Percentiles rank a stretch among this genome's conserved stretches.
Evolutionary conservation across 768 basidiomycete genomes (phyloP).

Genomic region (Lyophyllum atratum): DNA sequence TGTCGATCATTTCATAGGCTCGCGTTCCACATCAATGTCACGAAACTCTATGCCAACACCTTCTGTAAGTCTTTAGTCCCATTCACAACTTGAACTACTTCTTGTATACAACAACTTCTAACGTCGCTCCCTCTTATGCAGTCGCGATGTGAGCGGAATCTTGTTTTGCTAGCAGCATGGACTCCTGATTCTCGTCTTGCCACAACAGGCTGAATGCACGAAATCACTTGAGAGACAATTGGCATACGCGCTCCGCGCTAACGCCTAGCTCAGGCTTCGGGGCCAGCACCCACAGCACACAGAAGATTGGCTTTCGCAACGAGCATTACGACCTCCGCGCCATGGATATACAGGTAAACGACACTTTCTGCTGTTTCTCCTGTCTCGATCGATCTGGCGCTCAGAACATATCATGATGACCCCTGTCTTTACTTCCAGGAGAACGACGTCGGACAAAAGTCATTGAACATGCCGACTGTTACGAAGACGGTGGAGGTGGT

Average conservation of each 20-base stretch:
- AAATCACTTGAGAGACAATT: conserved; percentile 16
- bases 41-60: conserved; percentile 50
- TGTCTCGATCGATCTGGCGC: background rate
- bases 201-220: conserved; percentile 23
- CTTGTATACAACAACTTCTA: background rate
- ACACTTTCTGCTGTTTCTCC: background rate
- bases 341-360: conserved; percentile 10
- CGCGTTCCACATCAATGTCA: conserved; percentile 49
- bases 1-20: conserved; percentile 31
- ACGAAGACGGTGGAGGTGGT: conserved; percentile 23
- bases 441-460: background rate
- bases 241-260: conserved; percentile 3
- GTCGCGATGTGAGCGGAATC: conserved; percentile 32
- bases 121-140: conserved; percentile 8
- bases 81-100: background rate
- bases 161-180: background rate
- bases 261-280: conserved; percentile 8
- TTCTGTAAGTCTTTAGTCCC: conserved; percentile 43
- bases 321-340: conserved; percentile 15
- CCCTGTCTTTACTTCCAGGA: background rate
- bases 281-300: conserved; percentile 1
- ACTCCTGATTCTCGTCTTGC: background rate
- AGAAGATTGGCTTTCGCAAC: conserved; percentile 3
- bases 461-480: conserved; percentile 22
- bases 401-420: too few relatives aligned